Conservation (phyloP, 2,329 filamentous ascomycete genomes). For the Boeremia exigua region DNA sequence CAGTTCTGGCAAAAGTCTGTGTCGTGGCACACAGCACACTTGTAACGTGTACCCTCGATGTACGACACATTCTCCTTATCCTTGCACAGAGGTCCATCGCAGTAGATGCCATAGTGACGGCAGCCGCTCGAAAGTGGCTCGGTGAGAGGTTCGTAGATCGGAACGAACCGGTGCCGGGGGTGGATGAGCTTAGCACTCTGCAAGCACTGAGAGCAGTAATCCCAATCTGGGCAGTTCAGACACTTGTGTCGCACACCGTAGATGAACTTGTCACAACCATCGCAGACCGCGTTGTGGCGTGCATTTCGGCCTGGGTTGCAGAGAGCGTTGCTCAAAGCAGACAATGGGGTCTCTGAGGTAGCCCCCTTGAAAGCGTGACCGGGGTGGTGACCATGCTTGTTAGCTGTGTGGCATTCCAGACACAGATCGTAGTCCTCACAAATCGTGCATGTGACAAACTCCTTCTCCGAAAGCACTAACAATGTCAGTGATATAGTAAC, state of each 20-base stretch:
- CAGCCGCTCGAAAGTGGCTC: constrained; percentile 54
- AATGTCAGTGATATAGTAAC: constrained; percentile 29
- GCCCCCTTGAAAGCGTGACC: constrained; percentile 79
- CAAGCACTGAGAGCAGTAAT: constrained; percentile 84
- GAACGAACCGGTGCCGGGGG: constrained; percentile 84
- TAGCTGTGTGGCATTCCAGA: constrained; percentile 75
- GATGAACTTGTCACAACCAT: constrained; percentile 90
- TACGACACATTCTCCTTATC: constrained; percentile 60
- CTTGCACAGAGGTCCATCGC: constrained; percentile 88
- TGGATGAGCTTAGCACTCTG: constrained; percentile 72
- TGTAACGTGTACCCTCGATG: constrained; percentile 89
- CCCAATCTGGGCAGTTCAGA: constrained; percentile 95
- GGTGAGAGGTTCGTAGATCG: constrained; percentile 77
- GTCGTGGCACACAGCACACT: constrained; percentile 95
- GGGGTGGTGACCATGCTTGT: constrained; percentile 89
- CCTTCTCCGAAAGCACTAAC: constrained; percentile 71
- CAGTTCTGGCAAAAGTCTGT: constrained; percentile 94
- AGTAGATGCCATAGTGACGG: constrained; percentile 86
- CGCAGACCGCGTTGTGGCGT: constrained; percentile 87
- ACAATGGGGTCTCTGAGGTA: constrained; percentile 62
- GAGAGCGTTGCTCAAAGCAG: constrained; percentile 68
- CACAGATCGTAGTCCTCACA: constrained; percentile 96
- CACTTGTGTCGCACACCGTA: constrained; percentile 94
- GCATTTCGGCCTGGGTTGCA: constrained; percentile 81
- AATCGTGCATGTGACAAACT: constrained; percentile 82